Percentiles rank a stretch among this genome's conserved stretches.
These are phyloP conservation scores for Chrysanthemum seticuspe DNA, from an alignment of 129 eudicot genomes.

Conservation along the genomic window DNA sequence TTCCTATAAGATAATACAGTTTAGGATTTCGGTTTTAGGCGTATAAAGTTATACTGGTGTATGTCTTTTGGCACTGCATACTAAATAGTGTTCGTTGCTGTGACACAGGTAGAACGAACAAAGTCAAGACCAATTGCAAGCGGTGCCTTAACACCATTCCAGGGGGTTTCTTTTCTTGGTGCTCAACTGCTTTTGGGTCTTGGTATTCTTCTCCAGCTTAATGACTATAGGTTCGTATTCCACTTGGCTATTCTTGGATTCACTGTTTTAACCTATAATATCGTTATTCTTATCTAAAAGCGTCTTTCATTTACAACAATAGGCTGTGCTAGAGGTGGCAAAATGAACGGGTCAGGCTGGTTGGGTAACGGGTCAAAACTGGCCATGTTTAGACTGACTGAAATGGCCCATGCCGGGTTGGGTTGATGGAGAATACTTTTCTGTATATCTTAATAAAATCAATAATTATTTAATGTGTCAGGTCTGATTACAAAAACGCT, in stretches of 20 bases:
- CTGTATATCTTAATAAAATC: background rate
- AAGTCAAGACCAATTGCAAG: slow-evolving; percentile 92
- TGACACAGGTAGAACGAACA: slow-evolving; percentile 80
- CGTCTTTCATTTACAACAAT: slow-evolving; percentile 1
- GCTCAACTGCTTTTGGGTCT: slow-evolving; percentile 84
- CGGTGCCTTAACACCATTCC: slow-evolving; percentile 82
- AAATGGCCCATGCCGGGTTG: background rate
- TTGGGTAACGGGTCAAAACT: background rate
- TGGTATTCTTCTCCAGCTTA: slow-evolving; percentile 91
- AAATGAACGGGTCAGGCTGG: background rate
- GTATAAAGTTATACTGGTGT: background rate
- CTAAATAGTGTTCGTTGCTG: background rate
- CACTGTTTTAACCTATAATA: slow-evolving; percentile 13
- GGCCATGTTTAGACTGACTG: background rate
- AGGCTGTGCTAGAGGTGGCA: slow-evolving; percentile 8
- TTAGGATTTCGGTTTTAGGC: background rate
- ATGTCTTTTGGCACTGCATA: slow-evolving; percentile 2
- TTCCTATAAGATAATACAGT: slow-evolving; percentile 6
- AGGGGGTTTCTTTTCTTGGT: slow-evolving; percentile 88
- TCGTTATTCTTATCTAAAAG: background rate
- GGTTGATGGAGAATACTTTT: background rate
- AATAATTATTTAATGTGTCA: background rate
- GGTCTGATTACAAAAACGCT: background rate
- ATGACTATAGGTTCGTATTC: slow-evolving; percentile 62
- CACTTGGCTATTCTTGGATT: slow-evolving; percentile 21